These are phyloP conservation scores for Helotiales sp. DNA, from an alignment of 2,329 filamentous ascomycete genomes.

Conservation along the genomic window DNA sequence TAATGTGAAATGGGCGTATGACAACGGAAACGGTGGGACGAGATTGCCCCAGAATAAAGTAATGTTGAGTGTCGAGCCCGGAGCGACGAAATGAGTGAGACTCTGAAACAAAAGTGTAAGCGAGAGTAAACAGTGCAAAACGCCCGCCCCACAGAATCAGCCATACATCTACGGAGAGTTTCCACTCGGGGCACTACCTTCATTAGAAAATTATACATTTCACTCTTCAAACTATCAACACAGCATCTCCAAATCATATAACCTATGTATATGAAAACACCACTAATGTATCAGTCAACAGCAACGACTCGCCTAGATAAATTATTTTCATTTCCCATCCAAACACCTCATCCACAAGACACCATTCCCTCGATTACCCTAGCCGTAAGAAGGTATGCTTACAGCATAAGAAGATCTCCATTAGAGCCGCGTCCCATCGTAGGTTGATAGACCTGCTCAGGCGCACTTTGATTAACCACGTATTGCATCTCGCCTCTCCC, in stretches of 20 bases:
- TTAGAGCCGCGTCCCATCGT: slow-evolving; percentile 67
- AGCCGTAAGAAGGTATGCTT: slow-evolving; percentile 26
- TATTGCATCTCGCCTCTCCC: slow-evolving; percentile 60
- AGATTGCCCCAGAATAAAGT: too few species aligned
- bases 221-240: neutral
- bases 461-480: slow-evolving; percentile 82
- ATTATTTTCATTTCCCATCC: neutral
- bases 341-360: slow-evolving; percentile 3
- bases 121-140: too few species aligned
- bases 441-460: slow-evolving; percentile 76
- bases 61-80: too few species aligned
- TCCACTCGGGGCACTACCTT: neutral
- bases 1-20: neutral
- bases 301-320: neutral
- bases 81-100: too few species aligned
- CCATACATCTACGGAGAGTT: too few species aligned
- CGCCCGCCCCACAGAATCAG: too few species aligned
- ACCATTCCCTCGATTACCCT: slow-evolving; percentile 7
- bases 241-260: neutral
- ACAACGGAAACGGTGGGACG: too few species aligned
- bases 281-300: neutral
- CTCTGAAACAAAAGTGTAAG: too few species aligned
- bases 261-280: neutral
- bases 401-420: slow-evolving; percentile 73
- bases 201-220: neutral